Evolutionary conservation across 2,329 filamentous ascomycete genomes (phyloP).

Genomic region (Monilinia laxa): DNA sequence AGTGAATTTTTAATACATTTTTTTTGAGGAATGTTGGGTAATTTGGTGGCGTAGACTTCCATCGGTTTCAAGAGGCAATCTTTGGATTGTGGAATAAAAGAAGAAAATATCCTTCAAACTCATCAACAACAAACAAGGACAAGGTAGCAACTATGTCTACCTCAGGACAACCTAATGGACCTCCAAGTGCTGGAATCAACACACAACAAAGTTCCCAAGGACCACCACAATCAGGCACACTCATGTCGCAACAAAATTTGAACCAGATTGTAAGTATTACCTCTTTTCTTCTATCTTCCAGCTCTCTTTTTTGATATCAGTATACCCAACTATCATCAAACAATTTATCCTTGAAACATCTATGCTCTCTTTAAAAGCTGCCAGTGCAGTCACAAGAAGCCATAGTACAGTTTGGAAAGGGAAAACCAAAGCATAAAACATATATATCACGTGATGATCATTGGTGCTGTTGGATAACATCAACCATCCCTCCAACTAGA

Average conservation of each 20-base stretch:
- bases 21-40: not conserved
- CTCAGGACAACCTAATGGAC: slow-evolving; percentile 48
- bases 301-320: no score
- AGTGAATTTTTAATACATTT: not conserved
- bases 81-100: no score
- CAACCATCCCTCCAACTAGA: not conserved
- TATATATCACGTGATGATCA: not conserved
- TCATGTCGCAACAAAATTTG: slow-evolving; percentile 80
- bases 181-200: slow-evolving; percentile 45
- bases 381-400: slow-evolving; percentile 1
- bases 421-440: not conserved
- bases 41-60: not conserved
- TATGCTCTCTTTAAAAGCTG: not conserved
- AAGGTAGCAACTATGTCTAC: slow-evolving; percentile 36
- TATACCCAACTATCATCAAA: not conserved
- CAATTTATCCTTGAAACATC: not conserved
- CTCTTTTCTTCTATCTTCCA: not conserved
- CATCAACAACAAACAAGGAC: not conserved
- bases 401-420: not conserved
- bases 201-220: slow-evolving; percentile 49
- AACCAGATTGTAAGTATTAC: slow-evolving; percentile 84
- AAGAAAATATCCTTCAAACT: no score
- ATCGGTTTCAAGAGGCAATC: no score
- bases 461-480: not conserved
- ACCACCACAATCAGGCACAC: slow-evolving; percentile 48